A percentile compares a stretch with the other conserved stretches of the same genome.
These are phyloP conservation scores for Diaporthe sp. DNA, from an alignment of 2,329 filamentous ascomycete species.

Conservation along the genomic window DNA sequence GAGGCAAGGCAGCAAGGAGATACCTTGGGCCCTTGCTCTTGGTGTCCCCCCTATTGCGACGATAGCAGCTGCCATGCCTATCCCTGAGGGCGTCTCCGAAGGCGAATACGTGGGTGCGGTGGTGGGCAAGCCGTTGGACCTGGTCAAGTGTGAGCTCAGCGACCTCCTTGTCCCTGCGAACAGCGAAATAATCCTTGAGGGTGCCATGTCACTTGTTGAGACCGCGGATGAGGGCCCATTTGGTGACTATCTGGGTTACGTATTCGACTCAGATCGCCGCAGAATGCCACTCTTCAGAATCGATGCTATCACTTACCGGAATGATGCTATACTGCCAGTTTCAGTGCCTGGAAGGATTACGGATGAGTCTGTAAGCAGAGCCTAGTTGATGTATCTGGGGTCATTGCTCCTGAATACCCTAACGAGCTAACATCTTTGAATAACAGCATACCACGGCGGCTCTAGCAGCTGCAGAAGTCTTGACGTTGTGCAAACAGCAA, in stretches of 20 bases:
- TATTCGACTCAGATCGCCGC: conserved; percentile 52
- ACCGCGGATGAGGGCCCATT: conserved; percentile 58
- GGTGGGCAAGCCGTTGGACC: conserved; percentile 53
- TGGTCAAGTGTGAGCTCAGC: conserved; percentile 64
- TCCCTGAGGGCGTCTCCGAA: conserved; percentile 60
- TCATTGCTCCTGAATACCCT: no score
- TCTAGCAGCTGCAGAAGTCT: conserved; percentile 55
- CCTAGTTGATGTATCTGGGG: no score
- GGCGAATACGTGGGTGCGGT: conserved; percentile 60
- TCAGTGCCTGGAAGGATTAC: conserved; percentile 57
- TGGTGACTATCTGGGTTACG: conserved; percentile 48
- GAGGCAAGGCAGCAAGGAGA: conserved; percentile 51
- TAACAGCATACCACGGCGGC: conserved; percentile 49
- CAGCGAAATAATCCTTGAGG: conserved; percentile 62
- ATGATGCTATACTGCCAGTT: conserved; percentile 58
- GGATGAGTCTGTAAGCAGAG: conserved; percentile 50
- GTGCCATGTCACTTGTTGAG: conserved; percentile 55
- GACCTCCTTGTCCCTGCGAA: conserved; percentile 59
- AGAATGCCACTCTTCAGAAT: conserved; percentile 53
- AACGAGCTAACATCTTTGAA: no score
- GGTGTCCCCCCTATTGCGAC: conserved; percentile 60
- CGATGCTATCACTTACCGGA: conserved; percentile 57
- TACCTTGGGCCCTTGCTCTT: conserved; percentile 58
- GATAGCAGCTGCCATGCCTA: conserved; percentile 58
- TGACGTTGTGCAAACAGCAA: conserved; percentile 45